Conservation (phyloP, 2,329 filamentous ascomycete genomes). For the Microcyclosporella mali region DNA sequence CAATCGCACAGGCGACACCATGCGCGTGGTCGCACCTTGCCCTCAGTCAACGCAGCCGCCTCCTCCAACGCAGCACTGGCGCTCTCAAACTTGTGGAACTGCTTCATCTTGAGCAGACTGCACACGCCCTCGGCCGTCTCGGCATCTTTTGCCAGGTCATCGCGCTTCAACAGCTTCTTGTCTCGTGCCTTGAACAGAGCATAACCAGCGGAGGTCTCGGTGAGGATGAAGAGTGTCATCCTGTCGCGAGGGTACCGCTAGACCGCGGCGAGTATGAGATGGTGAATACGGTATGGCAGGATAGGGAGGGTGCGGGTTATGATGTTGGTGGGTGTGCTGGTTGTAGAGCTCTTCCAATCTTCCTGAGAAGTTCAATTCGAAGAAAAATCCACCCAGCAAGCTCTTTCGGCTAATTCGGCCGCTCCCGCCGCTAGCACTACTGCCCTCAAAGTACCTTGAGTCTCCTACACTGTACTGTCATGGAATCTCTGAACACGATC, state of each 20-base stretch:
- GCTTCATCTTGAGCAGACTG: constrained; percentile 90
- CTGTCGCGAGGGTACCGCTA: constrained; percentile 17
- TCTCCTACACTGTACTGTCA: no score
- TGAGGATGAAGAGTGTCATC: constrained; percentile 68
- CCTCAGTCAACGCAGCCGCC: constrained; percentile 79
- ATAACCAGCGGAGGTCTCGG: constrained; percentile 93
- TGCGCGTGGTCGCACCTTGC: constrained; percentile 51
- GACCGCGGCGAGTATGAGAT: constrained; percentile 9
- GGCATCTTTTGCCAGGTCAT: constrained; percentile 69
- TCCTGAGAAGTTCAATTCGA: no score
- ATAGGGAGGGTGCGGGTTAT: constrained; percentile 3
- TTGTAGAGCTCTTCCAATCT: not conserved
- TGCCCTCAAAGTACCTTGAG: no score
- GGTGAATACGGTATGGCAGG: constrained; percentile 3
- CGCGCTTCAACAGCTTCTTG: constrained; percentile 92
- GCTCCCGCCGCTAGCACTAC: no score
- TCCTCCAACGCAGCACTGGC: constrained; percentile 86
- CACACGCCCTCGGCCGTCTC: constrained; percentile 77
- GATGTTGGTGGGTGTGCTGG: not conserved
- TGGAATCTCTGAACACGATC: no score
- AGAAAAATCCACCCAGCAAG: not conserved
- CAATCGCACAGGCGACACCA: not conserved
- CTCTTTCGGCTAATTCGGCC: no score
- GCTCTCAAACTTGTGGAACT: constrained; percentile 96
- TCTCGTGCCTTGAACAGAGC: constrained; percentile 97